Conservation (phyloP, 1,284 basidiomycete species). For the Flammula alnicola region DNA sequence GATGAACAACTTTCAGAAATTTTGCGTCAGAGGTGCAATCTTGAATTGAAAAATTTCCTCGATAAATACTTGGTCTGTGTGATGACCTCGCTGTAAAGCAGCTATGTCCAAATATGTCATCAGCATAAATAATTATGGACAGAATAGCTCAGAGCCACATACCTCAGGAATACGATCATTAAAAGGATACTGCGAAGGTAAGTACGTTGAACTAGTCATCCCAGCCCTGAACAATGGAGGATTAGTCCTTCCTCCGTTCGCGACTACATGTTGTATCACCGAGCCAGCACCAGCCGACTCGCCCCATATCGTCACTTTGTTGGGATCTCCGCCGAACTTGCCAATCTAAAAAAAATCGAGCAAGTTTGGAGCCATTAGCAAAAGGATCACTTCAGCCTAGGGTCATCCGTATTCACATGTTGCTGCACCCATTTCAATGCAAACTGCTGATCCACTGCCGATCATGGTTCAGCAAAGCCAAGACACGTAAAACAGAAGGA, state of each 20-base stretch:
- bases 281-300: slow-evolving; percentile 44
- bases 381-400: no score
- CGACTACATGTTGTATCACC: slow-evolving; percentile 43
- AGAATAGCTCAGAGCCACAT: slow-evolving; percentile 2
- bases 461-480: background rate
- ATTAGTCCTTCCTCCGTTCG: slow-evolving; percentile 37
- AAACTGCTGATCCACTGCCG: slow-evolving; percentile 46
- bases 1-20: slow-evolving; percentile 39
- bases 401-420: no score
- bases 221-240: slow-evolving; percentile 49
- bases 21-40: background rate
- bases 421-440: slow-evolving; percentile 46
- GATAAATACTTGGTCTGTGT: slow-evolving; percentile 38
- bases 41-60: slow-evolving; percentile 10
- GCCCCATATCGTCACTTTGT: slow-evolving; percentile 39
- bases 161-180: slow-evolving; percentile 50
- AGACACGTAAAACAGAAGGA: background rate
- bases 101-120: slow-evolving; percentile 23
- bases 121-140: background rate
- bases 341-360: slow-evolving; percentile 26
- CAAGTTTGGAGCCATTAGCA: background rate
- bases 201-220: slow-evolving; percentile 48
- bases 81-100: slow-evolving; percentile 38
- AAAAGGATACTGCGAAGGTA: slow-evolving; percentile 51
- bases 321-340: slow-evolving; percentile 36